phyloP scores from a whole-genome alignment of 2,329 filamentous ascomycete genomes.

The Stachybotrys chartarum region DNA sequence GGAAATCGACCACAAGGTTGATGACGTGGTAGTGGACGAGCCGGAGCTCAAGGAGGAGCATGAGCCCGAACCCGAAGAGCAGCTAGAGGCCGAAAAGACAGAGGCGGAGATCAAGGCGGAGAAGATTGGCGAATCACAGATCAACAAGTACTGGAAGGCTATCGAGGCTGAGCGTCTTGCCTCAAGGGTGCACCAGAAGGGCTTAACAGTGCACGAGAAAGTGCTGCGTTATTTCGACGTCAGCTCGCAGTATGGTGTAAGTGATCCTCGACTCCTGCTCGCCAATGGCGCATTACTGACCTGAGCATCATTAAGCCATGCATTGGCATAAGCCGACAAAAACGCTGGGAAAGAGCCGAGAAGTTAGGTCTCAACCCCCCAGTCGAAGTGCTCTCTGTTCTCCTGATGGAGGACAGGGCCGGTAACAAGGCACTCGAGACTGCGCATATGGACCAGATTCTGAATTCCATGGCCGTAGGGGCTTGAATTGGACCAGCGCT shows the following conservation, averaged over 20 bases:
- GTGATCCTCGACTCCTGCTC: slow-evolving; percentile 24
- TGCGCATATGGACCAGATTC: slow-evolving; percentile 67
- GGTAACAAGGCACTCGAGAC: slow-evolving; percentile 48
- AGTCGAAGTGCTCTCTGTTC: slow-evolving; percentile 79
- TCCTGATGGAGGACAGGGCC: slow-evolving; percentile 63
- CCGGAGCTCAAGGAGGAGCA: slow-evolving; percentile 14
- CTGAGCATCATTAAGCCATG: slow-evolving; percentile 56
- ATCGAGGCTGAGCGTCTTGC: slow-evolving; percentile 65
- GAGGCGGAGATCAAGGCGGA: slow-evolving; percentile 52
- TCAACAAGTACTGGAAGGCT: slow-evolving; percentile 69
- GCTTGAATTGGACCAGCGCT: slow-evolving; percentile 11
- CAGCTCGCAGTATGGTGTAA: slow-evolving; percentile 83
- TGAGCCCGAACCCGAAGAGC: slow-evolving; percentile 15
- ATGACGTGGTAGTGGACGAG: slow-evolving; percentile 14
- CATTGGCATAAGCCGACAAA: slow-evolving; percentile 72
- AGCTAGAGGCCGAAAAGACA: slow-evolving; percentile 30
- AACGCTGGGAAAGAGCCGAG: slow-evolving; percentile 84
- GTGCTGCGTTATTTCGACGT: slow-evolving; percentile 89
- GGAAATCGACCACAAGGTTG: slow-evolving; percentile 9
- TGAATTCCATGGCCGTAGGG: slow-evolving; percentile 41
- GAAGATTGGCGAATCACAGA: slow-evolving; percentile 58
- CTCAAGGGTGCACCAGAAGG: slow-evolving; percentile 70
- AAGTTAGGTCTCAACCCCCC: slow-evolving; percentile 79
- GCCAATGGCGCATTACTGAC: slow-evolving; percentile 6
- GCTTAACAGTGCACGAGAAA: slow-evolving; percentile 69